Evolutionary conservation across 176 grass and related monocot genomes (phyloP), one percentile per base, ranked within the genome.

Genomic region (Lolium rigidum): DNA sequence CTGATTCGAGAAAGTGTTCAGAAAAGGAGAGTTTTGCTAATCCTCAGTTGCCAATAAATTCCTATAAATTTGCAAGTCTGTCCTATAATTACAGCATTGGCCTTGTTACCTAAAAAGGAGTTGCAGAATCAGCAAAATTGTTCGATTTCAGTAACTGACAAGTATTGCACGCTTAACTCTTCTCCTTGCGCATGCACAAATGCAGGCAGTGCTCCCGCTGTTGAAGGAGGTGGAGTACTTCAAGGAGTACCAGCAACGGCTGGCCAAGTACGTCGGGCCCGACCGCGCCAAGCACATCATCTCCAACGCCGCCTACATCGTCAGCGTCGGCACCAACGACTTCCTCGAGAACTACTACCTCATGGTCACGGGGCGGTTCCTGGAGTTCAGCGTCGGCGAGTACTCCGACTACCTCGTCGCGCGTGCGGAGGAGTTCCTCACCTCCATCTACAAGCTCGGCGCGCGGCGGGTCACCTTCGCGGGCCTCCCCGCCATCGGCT

Each of bases 241-340:
- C 91, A 92, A 89, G 74, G 91, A 98, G 54, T 98, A 95, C 90
- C 51, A 91, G 87, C 78, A 43, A 1, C 72, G 86, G 0, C 88
- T 98, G 4, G 74, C 86, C 0, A 26, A 22, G 0, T 60, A 95
- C 60, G 63, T 64, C 11, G 96, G 96, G 0, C 6, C 1, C 14
- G 77, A 24, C 12, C 2, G 0, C 6, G 93, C 96, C 0, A 57
- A 47, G 39, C 55, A 88, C 50, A 95, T 90, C 81, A 39, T 98
- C 41, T 66, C 73, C 12, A 92, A 95, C 41, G 91, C 96, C 4
- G 59, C 89, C 11, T 98, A 95, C 86, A 3, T 98, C 5, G 83
- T 98, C 7, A 98, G 96, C 82, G 43, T 98, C 48, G 96, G 96
- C 81, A 95, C 96, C 63, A 98, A 98, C 51, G 96, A 98, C 81